Percentiles rank a stretch among this genome's conserved stretches.
These are phyloP conservation scores for Naganishia randhawae DNA, from an alignment of 768 basidiomycete genomes.

Conservation along the genomic window DNA sequence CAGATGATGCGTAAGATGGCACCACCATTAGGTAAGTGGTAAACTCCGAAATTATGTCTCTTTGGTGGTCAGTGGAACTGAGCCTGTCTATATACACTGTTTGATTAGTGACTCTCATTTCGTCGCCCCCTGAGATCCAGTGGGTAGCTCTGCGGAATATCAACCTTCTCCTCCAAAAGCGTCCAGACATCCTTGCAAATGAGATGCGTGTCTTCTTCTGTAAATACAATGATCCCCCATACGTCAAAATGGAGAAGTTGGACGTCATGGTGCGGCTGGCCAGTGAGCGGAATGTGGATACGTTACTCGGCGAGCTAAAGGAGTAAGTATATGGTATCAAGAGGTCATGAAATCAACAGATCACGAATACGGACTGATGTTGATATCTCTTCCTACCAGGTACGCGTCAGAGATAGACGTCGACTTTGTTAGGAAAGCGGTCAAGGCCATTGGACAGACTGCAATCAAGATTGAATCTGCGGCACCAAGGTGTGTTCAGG, in stretches of 20 bases:
- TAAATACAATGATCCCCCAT: conserved; percentile 99
- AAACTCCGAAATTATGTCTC: neutral
- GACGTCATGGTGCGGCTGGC: conserved; percentile 97
- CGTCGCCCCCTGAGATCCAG: conserved; percentile 94
- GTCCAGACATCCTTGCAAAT: conserved; percentile 79
- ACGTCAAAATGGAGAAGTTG: conserved; percentile 96
- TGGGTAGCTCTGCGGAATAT: conserved; percentile 97
- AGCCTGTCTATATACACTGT: neutral
- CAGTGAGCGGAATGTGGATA: conserved; percentile 86
- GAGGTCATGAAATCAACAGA: neutral
- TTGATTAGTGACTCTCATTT: conserved; percentile 74
- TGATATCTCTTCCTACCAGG: conserved; percentile 52
- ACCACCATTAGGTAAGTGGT: conserved; percentile 62
- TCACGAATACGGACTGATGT: neutral
- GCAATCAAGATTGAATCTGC: conserved; percentile 91
- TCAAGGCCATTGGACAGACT: conserved; percentile 92
- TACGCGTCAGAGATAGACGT: conserved; percentile 97
- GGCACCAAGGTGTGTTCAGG: conserved; percentile 90
- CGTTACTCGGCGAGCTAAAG: conserved; percentile 87
- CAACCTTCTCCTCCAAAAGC: conserved; percentile 91
- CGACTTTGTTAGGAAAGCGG: conserved; percentile 90
- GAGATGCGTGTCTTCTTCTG: conserved; percentile 99
- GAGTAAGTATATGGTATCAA: conserved; percentile 60
- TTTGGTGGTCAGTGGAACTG: neutral
- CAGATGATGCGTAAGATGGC: conserved; percentile 94